Evolutionary conservation across 768 basidiomycete genomes (phyloP).

Genomic region (Amanita muscaria): DNA sequence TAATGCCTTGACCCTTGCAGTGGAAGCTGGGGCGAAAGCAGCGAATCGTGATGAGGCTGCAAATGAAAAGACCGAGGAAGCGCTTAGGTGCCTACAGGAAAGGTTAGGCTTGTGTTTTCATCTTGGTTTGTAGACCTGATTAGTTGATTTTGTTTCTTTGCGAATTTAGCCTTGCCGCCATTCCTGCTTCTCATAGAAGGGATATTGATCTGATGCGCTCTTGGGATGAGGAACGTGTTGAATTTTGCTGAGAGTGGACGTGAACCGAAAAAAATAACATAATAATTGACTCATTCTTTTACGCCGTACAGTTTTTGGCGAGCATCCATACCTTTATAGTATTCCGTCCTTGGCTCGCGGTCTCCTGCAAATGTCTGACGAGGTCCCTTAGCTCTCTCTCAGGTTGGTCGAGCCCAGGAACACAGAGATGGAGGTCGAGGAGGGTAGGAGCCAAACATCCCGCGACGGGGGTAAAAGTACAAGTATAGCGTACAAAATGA

Average conservation of each 20-base stretch:
- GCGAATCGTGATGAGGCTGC: background rate
- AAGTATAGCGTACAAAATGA: slow-evolving; percentile 1
- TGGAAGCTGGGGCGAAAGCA: background rate
- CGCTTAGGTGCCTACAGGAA: slow-evolving; percentile 2
- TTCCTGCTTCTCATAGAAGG: background rate
- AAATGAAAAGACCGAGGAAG: slow-evolving; percentile 1
- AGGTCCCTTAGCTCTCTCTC: slow-evolving; percentile 1
- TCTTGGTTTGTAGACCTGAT: background rate
- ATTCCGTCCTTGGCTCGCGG: background rate
- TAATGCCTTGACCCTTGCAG: background rate
- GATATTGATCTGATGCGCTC: background rate
- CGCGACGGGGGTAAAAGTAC: slow-evolving; percentile 1
- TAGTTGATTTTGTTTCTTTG: slow-evolving; percentile 1
- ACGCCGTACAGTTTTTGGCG: slow-evolving; percentile 1
- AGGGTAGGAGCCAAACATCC: background rate
- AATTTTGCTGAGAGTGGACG: slow-evolving; percentile 2
- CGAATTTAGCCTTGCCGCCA: slow-evolving; percentile 1
- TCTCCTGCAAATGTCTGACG: slow-evolving; percentile 2
- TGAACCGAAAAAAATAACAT: slow-evolving; percentile 3
- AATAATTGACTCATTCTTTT: slow-evolving; percentile 1
- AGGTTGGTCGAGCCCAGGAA: slow-evolving; percentile 1
- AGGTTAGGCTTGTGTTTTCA: slow-evolving; percentile 2
- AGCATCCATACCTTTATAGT: background rate
- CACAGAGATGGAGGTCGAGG: slow-evolving; percentile 1
- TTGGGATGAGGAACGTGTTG: background rate